phyloP scores from a whole-genome alignment of 805 yeast species.

The Ogataea pini region DNA sequence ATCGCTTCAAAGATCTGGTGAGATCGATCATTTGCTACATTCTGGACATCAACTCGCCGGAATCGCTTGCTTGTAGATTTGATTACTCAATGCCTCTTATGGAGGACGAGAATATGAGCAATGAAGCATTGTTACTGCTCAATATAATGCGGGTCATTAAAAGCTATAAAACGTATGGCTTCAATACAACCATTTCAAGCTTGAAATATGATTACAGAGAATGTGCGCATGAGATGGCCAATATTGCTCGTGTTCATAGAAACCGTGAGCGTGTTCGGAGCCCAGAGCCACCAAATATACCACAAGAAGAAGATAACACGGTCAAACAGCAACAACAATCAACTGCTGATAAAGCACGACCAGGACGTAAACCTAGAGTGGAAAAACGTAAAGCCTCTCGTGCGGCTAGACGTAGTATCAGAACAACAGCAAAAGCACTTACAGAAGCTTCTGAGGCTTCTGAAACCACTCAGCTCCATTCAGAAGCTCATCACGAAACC shows the following conservation, averaged over 20 bases:
- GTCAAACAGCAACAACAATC: not conserved
- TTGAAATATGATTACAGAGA: conserved; percentile 8
- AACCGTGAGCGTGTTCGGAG: conserved; percentile 10
- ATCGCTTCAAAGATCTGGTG: conserved; percentile 18
- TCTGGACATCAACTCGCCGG: conserved; percentile 16
- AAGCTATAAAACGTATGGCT: conserved; percentile 27
- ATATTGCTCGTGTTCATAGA: not conserved
- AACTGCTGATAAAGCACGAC: conserved; percentile 2
- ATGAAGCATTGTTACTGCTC: conserved; percentile 19
- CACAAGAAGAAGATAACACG: not conserved
- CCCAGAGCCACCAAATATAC: conserved; percentile 11
- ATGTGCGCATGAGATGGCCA: conserved; percentile 2
- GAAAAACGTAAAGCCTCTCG: not conserved
- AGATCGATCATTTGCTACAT: conserved; percentile 18
- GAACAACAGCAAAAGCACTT: not conserved
- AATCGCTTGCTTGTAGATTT: conserved; percentile 18
- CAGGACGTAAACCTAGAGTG: not conserved
- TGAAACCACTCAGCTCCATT: too few relatives aligned
- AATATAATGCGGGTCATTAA: conserved; percentile 20
- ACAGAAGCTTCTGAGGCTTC: not conserved
- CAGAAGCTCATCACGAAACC: too few relatives aligned
- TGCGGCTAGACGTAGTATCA: not conserved
- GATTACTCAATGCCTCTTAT: conserved; percentile 25
- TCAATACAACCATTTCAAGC: conserved; percentile 15
- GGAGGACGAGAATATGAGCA: conserved; percentile 26